Base-by-base conservation (phyloP, 75 land plant genomes). In the Pseudotsuga menziesii region DNA sequence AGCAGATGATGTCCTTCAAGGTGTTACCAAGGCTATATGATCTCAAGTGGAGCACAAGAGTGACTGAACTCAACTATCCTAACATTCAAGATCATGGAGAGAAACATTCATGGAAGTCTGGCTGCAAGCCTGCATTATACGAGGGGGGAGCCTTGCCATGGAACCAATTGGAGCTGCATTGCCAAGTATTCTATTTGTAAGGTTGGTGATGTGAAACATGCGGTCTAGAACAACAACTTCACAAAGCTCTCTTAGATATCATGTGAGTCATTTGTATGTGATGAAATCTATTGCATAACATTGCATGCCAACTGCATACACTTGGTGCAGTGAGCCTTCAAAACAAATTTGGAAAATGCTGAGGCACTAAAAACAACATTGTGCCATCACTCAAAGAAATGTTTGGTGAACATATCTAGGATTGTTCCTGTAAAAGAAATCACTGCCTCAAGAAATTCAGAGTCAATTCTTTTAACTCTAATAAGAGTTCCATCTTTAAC, bases 401-500 rank as follows among this genome's bases (percentile, higher is more conserved):
- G 97, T 56, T 89, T 86, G 4, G 91, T 77, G 2, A 96, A 90
- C 88, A 82, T 85, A 64, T 96, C 99, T 78, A 96, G 77, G 62
- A 88, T 93, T 22, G 99, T 96, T 78, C 91, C 83, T 11, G 99
- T 94, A 12, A 90, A 90, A 77, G 93, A 92, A 77, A 94, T 90
- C 12, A 96, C 88, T 13, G 88, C 83, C 7, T 92, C 92, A 61
- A 97, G 94, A 52, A 96, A 83, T 23, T 84, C 75, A 23, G 76
- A 66, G n/a, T 83, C 88, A 62, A 94, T 75, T 56, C 94, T 92
- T 77, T 87, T 87, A 61, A 90, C 92, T n/a, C 97, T 94, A 23
- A 96, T 90, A 74, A 86, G 85, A 70, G 84, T 82, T 36, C 99
- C 99, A 73, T 91, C 97, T 84, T 96, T 96, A 61, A 94, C 92